Percentiles rank a stretch among this genome's conserved stretches.
These are phyloP conservation scores for Phytophthora vignae DNA, from an alignment of 352 stramenopile genomes.

Conservation along the genomic window DNA sequence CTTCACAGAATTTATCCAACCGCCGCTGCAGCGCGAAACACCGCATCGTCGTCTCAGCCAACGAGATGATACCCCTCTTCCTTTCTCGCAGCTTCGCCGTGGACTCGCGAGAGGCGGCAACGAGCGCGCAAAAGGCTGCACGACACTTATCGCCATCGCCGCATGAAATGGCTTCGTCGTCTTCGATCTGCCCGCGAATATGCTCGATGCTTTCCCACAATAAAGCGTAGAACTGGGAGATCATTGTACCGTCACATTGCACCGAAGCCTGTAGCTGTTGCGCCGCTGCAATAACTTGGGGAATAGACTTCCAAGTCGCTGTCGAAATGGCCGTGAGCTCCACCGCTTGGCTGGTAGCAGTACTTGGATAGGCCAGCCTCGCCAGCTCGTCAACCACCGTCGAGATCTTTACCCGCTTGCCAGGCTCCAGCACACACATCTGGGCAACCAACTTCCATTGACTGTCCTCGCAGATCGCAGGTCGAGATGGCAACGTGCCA, in stretches of 20 bases:
- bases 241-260: background rate
- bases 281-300: background rate
- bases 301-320: background rate
- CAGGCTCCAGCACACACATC: background rate
- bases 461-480: background rate
- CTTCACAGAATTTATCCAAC: background rate
- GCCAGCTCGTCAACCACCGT: conserved; percentile 1
- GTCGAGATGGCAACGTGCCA: background rate
- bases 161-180: too few relatives aligned
- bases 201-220: background rate
- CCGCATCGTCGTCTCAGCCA: background rate
- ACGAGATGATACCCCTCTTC: background rate
- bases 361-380: background rate
- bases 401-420: background rate
- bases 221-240: too few relatives aligned
- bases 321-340: too few relatives aligned
- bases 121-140: background rate
- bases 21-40: background rate
- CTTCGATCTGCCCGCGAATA: background rate
- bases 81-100: background rate
- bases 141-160: too few relatives aligned
- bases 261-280: background rate
- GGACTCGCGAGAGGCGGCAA: background rate
- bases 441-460: background rate
- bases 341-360: too few relatives aligned